Conservation (phyloP, 345 rosid species). For the Linum trigynum region DNA sequence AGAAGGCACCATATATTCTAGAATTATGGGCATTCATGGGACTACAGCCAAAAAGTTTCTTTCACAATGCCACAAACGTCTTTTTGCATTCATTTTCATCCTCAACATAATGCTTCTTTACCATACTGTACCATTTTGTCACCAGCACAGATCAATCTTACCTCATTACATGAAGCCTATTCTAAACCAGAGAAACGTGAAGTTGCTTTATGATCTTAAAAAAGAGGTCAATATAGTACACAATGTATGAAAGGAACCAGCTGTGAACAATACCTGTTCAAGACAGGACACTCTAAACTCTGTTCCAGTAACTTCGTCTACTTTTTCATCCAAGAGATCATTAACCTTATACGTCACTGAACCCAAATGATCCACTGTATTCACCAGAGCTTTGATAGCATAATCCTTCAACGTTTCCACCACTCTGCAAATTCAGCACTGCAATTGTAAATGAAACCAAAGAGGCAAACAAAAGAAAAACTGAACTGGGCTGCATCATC, state of each 20-base stretch:
- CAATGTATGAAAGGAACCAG: background rate
- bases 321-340: conserved; percentile 76
- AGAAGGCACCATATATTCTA: too few relatives aligned
- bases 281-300: conserved; percentile 76
- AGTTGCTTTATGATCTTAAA: too few relatives aligned
- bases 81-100: too few relatives aligned
- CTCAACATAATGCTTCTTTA: too few relatives aligned
- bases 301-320: conserved; percentile 68
- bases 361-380: conserved; percentile 93
- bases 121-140: too few relatives aligned
- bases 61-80: too few relatives aligned
- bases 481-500: conserved; percentile 15
- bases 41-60: too few relatives aligned
- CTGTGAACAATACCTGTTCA: conserved; percentile 47
- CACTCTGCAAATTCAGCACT: conserved; percentile 44
- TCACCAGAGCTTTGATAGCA: conserved; percentile 80
- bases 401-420: conserved; percentile 61
- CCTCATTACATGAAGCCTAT: background rate
- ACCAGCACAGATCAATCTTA: background rate
- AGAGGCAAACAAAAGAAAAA: background rate
- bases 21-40: too few relatives aligned
- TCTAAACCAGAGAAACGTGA: background rate
- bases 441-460: conserved; percentile 4
- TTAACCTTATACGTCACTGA: conserved; percentile 82
- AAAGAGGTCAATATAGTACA: too few relatives aligned